Percentiles rank a stretch among this genome's conserved stretches.
Evolutionary conservation across 2,329 filamentous ascomycete genomes (phyloP).

Genomic region (Blumeriella jaapii): DNA sequence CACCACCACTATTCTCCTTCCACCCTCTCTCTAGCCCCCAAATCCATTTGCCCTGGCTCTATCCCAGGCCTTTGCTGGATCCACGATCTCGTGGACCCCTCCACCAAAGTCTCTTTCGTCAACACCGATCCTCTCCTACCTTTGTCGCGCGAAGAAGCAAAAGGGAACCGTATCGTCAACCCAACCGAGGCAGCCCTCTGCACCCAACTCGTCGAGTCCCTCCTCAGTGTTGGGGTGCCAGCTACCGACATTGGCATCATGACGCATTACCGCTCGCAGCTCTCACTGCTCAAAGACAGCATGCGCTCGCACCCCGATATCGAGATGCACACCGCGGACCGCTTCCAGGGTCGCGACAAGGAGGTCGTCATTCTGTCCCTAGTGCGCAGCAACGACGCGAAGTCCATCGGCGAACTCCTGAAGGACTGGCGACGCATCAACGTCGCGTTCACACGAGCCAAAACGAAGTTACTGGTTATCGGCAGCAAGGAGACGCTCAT

Average conservation of each 20-base stretch:
- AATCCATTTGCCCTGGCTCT: constrained; percentile 44
- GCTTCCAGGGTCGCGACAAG: constrained; percentile 94
- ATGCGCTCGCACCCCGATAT: constrained; percentile 53
- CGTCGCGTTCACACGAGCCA: constrained; percentile 86
- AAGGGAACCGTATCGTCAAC: constrained; percentile 83
- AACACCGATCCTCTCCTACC: constrained; percentile 72
- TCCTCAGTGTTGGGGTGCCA: constrained; percentile 66
- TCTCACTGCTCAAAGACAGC: constrained; percentile 66
- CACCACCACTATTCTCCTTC: constrained; percentile 44
- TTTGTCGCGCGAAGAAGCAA: constrained; percentile 55
- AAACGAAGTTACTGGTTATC: constrained; percentile 81
- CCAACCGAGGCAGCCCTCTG: constrained; percentile 68
- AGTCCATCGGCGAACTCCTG: constrained; percentile 79
- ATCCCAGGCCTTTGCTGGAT: constrained; percentile 56
- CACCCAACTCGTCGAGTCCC: constrained; percentile 66
- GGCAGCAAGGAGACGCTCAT: constrained; percentile 72
- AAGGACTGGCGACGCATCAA: constrained; percentile 91
- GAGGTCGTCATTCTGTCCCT: constrained; percentile 80
- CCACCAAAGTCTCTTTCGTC: constrained; percentile 69
- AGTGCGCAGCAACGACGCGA: constrained; percentile 74
- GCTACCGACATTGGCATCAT: constrained; percentile 80
- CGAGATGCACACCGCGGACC: constrained; percentile 94
- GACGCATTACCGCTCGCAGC: constrained; percentile 90
- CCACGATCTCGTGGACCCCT: constrained; percentile 54
- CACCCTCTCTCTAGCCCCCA: constrained; percentile 32